Evolutionary conservation across 1,284 basidiomycete genomes (phyloP), one percentile per base, ranked within the genome.

Genomic region (Irpex sp.): DNA sequence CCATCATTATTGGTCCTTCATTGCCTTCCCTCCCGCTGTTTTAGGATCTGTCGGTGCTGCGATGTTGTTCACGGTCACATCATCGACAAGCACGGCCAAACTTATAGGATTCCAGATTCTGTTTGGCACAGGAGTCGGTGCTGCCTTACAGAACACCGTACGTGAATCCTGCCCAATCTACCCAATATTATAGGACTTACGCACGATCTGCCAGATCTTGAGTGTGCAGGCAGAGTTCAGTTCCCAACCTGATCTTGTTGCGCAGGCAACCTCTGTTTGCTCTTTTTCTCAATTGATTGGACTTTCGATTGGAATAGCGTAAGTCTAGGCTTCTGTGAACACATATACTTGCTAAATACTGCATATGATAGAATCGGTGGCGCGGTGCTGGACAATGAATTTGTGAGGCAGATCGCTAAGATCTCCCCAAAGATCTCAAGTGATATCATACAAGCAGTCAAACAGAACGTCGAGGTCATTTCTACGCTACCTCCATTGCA

Each of bases 261-360:
- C 60, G 13, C 60, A 62, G 20, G 60, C 60, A 62, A 62, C 60
- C 20, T 62, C 60, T 13, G 22, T 62, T 13, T 22, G 20, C 22
- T 24, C 60, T 13, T 62, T 62, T 20, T 22, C 60, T 24, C 60
- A 62, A 62, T 62, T 62, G 60, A 24, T 62, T 13, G 60, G 60
- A 15, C 20, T 22, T 38, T 62, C 60, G 13, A 62, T 62, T 62
- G 60, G 60, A 13, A 22, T 62, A 18, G 54, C 54, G 54, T 58
- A 58, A 58, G 54, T 32, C 2, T 32, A 32, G 32, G 32, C 32
- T 32, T 32, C 32, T 32, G 32, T 3, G 32, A 32, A 6, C 32
- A 32, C 32, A 32, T 32, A 32, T 32, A 32, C 32, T 6, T 32
- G 32, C 32, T 32, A 32, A 32, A 32, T 32, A 32, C 32, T 32